A percentile compares a stretch with the other conserved stretches of the same genome.
Conservation (phyloP, 2,329 filamentous ascomycete genomes). For the Pseudogymnoascus sp. region DNA sequence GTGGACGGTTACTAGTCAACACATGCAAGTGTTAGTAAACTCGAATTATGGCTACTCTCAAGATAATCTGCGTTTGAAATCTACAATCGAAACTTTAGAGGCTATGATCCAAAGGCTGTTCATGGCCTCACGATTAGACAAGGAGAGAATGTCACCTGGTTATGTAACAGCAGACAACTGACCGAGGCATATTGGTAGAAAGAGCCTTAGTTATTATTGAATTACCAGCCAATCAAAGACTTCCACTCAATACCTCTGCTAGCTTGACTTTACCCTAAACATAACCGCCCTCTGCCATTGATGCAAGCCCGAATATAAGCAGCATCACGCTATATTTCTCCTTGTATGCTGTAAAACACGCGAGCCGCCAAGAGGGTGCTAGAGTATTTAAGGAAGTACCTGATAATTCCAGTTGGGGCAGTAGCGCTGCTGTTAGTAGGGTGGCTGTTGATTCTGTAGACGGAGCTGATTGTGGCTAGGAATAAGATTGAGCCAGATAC, state of each 20-base stretch:
- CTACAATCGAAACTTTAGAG: conserved; percentile 17
- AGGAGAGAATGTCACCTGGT: neutral
- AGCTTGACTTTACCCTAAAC: neutral
- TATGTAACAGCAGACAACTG: neutral
- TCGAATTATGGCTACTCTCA: neutral
- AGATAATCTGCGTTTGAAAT: conserved; percentile 13
- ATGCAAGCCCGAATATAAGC: no score
- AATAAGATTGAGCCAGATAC: no score
- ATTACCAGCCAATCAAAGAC: neutral
- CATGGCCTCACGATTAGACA: neutral
- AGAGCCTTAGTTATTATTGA: neutral
- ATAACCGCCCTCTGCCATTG: neutral
- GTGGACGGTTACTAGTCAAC: conserved; percentile 9
- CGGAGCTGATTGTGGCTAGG: no score
- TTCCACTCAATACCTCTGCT: neutral
- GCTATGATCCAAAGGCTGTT: conserved; percentile 16
- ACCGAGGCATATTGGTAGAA: neutral
- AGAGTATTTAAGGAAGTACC: no score
- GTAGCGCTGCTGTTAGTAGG: no score
- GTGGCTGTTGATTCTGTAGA: no score
- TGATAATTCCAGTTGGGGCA: no score
- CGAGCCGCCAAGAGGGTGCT: no score
- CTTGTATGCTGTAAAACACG: no score
- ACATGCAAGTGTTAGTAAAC: neutral
- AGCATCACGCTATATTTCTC: no score